Evolutionary conservation across 371 early-diverging fungal species (phyloP).

Genomic region (Nematocida sp.): DNA sequence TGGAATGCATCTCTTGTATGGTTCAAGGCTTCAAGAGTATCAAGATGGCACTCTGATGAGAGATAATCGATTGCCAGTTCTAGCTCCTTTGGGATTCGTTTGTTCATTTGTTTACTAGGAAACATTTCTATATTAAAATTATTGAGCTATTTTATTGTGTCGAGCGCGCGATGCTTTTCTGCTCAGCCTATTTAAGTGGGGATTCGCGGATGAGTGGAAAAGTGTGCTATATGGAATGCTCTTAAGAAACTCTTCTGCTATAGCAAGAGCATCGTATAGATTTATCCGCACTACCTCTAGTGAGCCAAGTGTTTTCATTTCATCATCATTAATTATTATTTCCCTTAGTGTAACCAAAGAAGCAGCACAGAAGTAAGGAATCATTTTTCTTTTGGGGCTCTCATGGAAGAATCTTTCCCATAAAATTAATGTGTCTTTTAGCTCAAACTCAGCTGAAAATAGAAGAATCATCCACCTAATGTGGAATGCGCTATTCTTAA

Average conservation of each 20-base stretch:
- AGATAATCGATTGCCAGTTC: constrained; percentile 34
- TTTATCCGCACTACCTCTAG: constrained; percentile 11
- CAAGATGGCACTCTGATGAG: constrained; percentile 43
- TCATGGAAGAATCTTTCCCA: constrained; percentile 71
- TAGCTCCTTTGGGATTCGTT: constrained; percentile 23
- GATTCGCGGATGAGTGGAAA: not conserved
- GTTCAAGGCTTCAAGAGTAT: constrained; percentile 31
- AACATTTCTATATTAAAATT: not conserved
- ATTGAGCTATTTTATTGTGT: not conserved
- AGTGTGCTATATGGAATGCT: not conserved
- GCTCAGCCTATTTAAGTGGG: not conserved
- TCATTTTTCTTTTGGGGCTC: constrained; percentile 63
- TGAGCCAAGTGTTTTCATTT: constrained; percentile 25
- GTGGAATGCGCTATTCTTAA: constrained; percentile 56
- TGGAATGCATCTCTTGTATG: not conserved
- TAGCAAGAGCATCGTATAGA: not conserved
- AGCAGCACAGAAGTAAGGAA: constrained; percentile 65
- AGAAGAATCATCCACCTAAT: constrained; percentile 69
- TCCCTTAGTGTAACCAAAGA: constrained; percentile 59
- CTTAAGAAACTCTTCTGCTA: constrained; percentile 15
- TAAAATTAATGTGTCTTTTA: constrained; percentile 62
- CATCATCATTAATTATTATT: constrained; percentile 55
- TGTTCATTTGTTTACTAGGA: constrained; percentile 12
- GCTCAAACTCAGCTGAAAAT: constrained; percentile 64
- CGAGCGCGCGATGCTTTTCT: not conserved